Conservation (phyloP, 495 filamentous ascomycete species). For the Saxophila tyrrhenica region DNA sequence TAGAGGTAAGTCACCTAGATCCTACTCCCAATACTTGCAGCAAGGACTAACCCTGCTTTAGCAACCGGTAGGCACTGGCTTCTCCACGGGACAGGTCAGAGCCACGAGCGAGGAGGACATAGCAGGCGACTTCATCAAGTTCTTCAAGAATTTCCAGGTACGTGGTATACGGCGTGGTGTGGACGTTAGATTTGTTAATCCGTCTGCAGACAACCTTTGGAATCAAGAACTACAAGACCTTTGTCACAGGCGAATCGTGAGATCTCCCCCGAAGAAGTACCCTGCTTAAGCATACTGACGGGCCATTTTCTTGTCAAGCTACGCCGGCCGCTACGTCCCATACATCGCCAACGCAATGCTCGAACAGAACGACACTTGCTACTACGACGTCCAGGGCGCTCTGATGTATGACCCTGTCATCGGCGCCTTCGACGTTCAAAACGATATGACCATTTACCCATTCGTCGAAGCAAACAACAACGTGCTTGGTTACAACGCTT, state of each 20-base stretch:
- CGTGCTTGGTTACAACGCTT: conserved; percentile 54
- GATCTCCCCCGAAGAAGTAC: neutral
- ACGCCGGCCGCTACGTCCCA: conserved; percentile 64
- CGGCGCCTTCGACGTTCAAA: conserved; percentile 36
- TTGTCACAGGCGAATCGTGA: conserved; percentile 34
- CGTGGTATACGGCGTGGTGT: conserved; percentile 37
- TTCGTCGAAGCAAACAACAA: conserved; percentile 50
- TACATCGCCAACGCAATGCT: conserved; percentile 67
- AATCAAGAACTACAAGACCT: conserved; percentile 49
- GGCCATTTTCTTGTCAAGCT: conserved; percentile 18
- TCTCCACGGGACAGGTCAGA: conserved; percentile 43
- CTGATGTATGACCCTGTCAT: conserved; percentile 60
- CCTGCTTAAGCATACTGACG: too few relatives aligned
- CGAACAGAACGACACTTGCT: conserved; percentile 49
- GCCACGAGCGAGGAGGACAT: conserved; percentile 44
- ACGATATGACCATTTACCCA: conserved; percentile 44
- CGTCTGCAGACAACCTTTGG: conserved; percentile 32
- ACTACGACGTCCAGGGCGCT: conserved; percentile 54
- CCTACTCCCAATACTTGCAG: too few relatives aligned
- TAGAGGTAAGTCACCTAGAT: too few relatives aligned
- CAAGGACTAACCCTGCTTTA: too few relatives aligned
- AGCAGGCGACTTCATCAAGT: conserved; percentile 46
- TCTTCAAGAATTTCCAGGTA: conserved; percentile 51
- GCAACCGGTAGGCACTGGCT: conserved; percentile 30
- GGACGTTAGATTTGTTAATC: neutral